These are phyloP conservation scores for Globisporangium acanthophoron DNA, from an alignment of 352 stramenopile species.

Conservation along the genomic window DNA sequence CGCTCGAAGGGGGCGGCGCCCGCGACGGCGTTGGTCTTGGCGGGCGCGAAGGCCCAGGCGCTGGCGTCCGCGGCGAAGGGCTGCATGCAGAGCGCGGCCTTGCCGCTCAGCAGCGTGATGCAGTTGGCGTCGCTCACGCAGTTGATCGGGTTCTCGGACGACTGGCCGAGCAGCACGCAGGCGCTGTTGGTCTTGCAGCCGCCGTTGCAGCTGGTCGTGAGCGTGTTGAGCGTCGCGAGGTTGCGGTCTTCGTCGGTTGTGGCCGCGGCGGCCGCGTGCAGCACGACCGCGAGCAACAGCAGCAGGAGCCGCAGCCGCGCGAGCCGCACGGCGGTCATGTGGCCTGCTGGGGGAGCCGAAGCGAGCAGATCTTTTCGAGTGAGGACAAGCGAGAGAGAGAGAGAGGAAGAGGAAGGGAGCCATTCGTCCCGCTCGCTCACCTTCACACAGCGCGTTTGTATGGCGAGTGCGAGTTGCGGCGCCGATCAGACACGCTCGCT, in stretches of 20 bases:
- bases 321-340: background rate
- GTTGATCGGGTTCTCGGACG: slow-evolving; percentile 53
- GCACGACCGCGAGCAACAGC: slow-evolving; percentile 6
- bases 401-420: no score
- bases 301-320: background rate
- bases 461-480: background rate
- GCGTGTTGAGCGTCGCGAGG: slow-evolving; percentile 43
- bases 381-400: background rate
- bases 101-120: slow-evolving; percentile 57
- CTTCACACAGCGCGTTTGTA: background rate
- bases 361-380: no score
- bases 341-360: no score
- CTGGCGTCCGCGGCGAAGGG: slow-evolving; percentile 31
- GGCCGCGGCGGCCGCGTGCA: background rate
- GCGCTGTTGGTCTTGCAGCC: slow-evolving; percentile 51
- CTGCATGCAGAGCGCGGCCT: slow-evolving; percentile 59
- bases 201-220: slow-evolving; percentile 74
- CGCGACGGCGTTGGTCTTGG: slow-evolving; percentile 37
- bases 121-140: slow-evolving; percentile 73
- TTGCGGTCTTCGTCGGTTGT: slow-evolving; percentile 5
- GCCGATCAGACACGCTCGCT: slow-evolving; percentile 1
- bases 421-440: no score
- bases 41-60: slow-evolving; percentile 52
- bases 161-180: slow-evolving; percentile 61
- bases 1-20: slow-evolving; percentile 62